Base-by-base conservation (phyloP, 345 rosid genomes). In the Punica granatum region DNA sequence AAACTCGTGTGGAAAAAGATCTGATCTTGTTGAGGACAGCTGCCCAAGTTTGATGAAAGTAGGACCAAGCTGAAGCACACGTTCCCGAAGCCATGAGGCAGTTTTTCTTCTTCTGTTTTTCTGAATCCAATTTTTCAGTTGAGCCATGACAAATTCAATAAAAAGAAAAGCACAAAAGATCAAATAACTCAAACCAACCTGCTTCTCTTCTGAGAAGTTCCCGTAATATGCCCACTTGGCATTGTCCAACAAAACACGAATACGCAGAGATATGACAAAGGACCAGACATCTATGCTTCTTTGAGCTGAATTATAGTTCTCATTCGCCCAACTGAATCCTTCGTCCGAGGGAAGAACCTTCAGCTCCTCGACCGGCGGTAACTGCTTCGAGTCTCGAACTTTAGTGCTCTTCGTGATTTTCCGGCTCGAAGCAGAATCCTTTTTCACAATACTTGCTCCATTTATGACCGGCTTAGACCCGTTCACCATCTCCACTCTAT, bases 1-100 rank as follows among this genome's bases (percentile, higher is more conserved):
- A 69, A 87, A 90, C 74, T 93, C 97, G 2, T 81, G 87, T 1
- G 98, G 96, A 77, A 93, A 90, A 60, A 93, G 75, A 70, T 93
- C 98, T 4, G 98, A 93, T 69, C 98, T 86, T 33, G 98, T 93
- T 0, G 98, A 93, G 53, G 96, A 93, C 77, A 87, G 69, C 74
- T 93, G 98, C 68, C 98, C 98, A 14, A 93, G 86, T 79, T 93
- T 93, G 73, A 93, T 93, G 74, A 93, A 90, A 65, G 98, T 93
- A 23, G 98, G 98, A 65, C 98, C 98, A 62, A 93, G 96, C 82
- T 93, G 96, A 85, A 93, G 79, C 9, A 90, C 92, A 68, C 78
- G 32, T 79, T 90, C 94, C 77, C 97, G 78, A 63, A 93, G 80
- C 98, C 98, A 93, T 6, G 89, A 84, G 54, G 97, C 98, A 61